Base-by-base conservation (phyloP, 1,139 yeast genomes). In the Yamadazyma conglobata region DNA sequence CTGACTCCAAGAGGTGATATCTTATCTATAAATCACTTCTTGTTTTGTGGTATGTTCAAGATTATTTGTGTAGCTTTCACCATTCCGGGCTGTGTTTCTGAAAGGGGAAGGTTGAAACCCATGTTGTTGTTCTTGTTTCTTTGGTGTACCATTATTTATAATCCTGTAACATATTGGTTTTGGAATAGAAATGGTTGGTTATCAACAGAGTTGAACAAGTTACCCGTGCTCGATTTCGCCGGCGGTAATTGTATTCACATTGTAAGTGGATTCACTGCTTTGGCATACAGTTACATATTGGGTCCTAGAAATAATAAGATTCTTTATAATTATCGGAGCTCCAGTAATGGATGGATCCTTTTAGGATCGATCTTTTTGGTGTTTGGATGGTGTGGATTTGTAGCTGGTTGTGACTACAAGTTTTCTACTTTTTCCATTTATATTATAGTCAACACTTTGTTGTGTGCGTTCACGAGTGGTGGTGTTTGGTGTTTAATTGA, bases 221-320 rank as follows among this genome's bases (percentile, higher is more conserved):
- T 67, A 8, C 78, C 79, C 0, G 78, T 72, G 1, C 54, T 77
- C 13, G 84, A 77, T 51, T 77, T 74, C 52, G 82, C 84, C 1
- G 84, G 84, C 4, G 84, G 84, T 2, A 70, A 73, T 19, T 74
- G 79, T 39, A 72, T 77, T n/a, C 84, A 77, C 46, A 58, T 76
- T 25, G 76, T 77, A 1, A 67, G 79, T 31, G 84, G 84, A 3
- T 64, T 72, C 37, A 74, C 79, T 2, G 71, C 78, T 0, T 57
- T 77, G 38, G 80, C 79, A 2, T 79, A 79, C 46, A 73, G 83
- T 11, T 67, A 67, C 43, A 62, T 72, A 24, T 56, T 79, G 31
- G 86, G 86, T 0, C 76, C 77, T 6, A 52, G 77, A 33, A 64
- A 64, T 33, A 63, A 71, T 3, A 57, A 57, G 35, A 47, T 60